Evolutionary conservation across 352 stramenopile species (phyloP), one percentile per base, ranked within the genome.

Genomic region (Phytopythium ostracodes): DNA sequence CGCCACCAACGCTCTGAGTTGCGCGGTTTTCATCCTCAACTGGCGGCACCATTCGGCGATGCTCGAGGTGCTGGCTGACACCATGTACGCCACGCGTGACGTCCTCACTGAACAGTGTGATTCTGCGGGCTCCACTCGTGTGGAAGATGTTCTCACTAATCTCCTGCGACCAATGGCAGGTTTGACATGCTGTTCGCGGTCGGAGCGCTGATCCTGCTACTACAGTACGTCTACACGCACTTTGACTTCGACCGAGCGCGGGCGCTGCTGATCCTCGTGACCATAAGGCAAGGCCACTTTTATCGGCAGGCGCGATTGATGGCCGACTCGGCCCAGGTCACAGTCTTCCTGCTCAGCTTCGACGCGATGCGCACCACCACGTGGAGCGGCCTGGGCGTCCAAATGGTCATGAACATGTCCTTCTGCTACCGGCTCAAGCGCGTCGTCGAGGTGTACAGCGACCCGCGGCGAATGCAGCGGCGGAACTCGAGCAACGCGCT

Each of bases 161-260:
- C 29, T 8, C 7, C 29, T 17, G 8, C 22, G 38, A n/a, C 17
- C 17, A n/a, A 44, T 7, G 15, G 1, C 57, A 62, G 44, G 5
- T 62, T 62, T n/a, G 46, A 63, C 36, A 55, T 63, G 57, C 14
- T 63, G 2, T 57, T 63, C 27, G 58, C 58, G 18, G 58, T 63
- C 22, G 58, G 47, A 24, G 22, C 49, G 9, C 58, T 49, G 6
- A 63, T 63, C 31, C 14, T 51, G 25, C 42, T 63, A 14, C 47
- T 63, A 7, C 20, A 25, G 12, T 58, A 63, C 31, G 42, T 35
- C 9, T 52, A 63, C 18, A 36, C 9, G 4, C 24, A 56, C 47
- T 63, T 63, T 38, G 9, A 35, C 27, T 58, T 58, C 38, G 47
- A 63, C 25, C 58, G 49, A 10, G 38, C 49, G 15, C 14, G 27